Base-by-base conservation (phyloP, 192 early-diverging fungal genomes). In the Backusella psychrophila region DNA sequence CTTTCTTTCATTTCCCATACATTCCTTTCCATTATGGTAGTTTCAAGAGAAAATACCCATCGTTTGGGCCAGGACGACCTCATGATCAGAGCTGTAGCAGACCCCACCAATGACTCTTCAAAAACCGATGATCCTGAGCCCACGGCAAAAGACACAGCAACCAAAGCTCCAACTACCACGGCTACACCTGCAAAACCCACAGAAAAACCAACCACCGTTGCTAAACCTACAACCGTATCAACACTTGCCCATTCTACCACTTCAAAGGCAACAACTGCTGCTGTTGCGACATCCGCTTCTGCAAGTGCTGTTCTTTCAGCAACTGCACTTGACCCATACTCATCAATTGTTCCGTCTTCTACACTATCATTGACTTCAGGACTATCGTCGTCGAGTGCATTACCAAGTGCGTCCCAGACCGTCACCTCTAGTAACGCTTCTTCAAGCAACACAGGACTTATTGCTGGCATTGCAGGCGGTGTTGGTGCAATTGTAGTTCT, bases 401-500 rank as follows among this genome's bases (percentile, higher is more conserved):
- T 69, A 14, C 56, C 56, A 63, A 69, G 34, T 52, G 29, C 75
- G 36, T 36, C 42, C 31, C 42, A 26, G 8, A 41, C 35, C 6
- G 12, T 49, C 19, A 35, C 31, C 19, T 29, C 68, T n/a, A 15
- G 65, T 17, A 46, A 29, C 11, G 5, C 17, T 11, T 36, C 33
- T 46, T 31, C 39, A 49, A 21, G 15, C 33, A 76, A 68, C 26
- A 42, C 59, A 29, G 70, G 70, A 33, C 29, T 71, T 8, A 71
- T 71, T 29, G 70, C 70, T n/a, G 70, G 70, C 31, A 71, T 71
- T 71, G 70, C 70, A 15, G 70, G 70, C 7, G 70, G 70, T 7
- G 70, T 71, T 15, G 70, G 39, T 31, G 70, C 42, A 14, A 49
- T 71, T 21, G 44, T 71, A 5, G 21, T 71, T 15, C 39, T 71